Conservation (phyloP, 2,329 filamentous ascomycete species). For the Xylariaceae sp. region DNA sequence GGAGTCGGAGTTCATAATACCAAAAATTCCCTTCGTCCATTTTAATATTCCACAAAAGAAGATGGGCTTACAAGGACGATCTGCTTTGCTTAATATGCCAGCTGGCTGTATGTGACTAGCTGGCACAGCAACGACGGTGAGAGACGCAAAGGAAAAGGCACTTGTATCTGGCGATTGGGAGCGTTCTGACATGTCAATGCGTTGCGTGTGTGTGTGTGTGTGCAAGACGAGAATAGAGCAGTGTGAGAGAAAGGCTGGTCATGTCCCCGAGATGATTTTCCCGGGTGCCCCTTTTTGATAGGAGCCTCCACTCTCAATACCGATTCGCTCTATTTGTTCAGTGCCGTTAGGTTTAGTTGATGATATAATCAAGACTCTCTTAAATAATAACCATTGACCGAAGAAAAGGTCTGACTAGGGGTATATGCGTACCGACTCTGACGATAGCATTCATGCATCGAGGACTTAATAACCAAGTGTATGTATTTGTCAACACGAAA, state of each 20-base stretch:
- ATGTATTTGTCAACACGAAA: slow-evolving; percentile 18
- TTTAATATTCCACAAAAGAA: slow-evolving; percentile 20
- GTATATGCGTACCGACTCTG: too few species aligned
- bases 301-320: slow-evolving; percentile 20
- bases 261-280: slow-evolving; percentile 29
- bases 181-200: slow-evolving; percentile 15
- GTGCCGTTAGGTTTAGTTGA: slow-evolving; percentile 34
- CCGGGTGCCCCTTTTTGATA: slow-evolving; percentile 14
- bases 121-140: slow-evolving; percentile 9
- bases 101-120: slow-evolving; percentile 23
- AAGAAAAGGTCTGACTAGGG: too few species aligned
- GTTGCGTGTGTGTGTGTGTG: neutral
- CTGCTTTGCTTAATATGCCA: slow-evolving; percentile 33
- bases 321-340: slow-evolving; percentile 34
- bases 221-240: neutral
- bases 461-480: neutral
- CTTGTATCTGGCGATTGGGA: slow-evolving; percentile 15
- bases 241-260: slow-evolving; percentile 12
- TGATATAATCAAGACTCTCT: slow-evolving; percentile 40
- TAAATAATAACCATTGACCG: slow-evolving; percentile 4
- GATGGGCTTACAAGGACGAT: slow-evolving; percentile 20
- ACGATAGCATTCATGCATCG: slow-evolving; percentile 43
- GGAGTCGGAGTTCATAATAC: slow-evolving; percentile 27
- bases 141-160: slow-evolving; percentile 6
- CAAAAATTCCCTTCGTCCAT: slow-evolving; percentile 12